These are phyloP conservation scores for Phialophora chinensis DNA, from an alignment of 2,329 filamentous ascomycete species.

Conservation along the genomic window DNA sequence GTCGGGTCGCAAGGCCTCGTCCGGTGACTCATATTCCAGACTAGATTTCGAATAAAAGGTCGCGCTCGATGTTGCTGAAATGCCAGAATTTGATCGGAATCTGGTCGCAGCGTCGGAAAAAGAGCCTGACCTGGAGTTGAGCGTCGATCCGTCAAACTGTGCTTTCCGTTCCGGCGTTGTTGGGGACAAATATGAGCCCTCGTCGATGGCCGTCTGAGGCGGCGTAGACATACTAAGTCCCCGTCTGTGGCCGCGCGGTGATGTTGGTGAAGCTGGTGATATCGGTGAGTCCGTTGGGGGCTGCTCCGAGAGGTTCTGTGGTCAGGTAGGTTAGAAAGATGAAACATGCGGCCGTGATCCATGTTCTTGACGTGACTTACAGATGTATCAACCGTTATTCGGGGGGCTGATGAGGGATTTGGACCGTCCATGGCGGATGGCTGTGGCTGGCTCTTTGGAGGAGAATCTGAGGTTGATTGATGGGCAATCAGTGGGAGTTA, in stretches of 20 bases:
- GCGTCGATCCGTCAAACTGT: slow-evolving; percentile 52
- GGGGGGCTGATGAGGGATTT: slow-evolving; percentile 28
- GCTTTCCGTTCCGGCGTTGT: slow-evolving; percentile 42
- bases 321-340: slow-evolving; percentile 15
- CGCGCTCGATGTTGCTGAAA: slow-evolving; percentile 34
- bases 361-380: slow-evolving; percentile 26
- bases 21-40: slow-evolving; percentile 40
- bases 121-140: slow-evolving; percentile 51
- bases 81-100: slow-evolving; percentile 43
- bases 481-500: background rate
- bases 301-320: slow-evolving; percentile 31
- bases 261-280: slow-evolving; percentile 22
- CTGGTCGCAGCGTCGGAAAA: slow-evolving; percentile 43
- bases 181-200: slow-evolving; percentile 41
- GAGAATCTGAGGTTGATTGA: background rate
- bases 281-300: slow-evolving; percentile 22
- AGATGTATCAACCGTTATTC: slow-evolving; percentile 39
- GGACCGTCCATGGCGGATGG: slow-evolving; percentile 30
- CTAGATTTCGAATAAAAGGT: slow-evolving; percentile 36
- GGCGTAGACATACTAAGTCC: slow-evolving; percentile 37
- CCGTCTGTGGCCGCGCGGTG: slow-evolving; percentile 25
- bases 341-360: slow-evolving; percentile 19
- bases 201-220: slow-evolving; percentile 34
- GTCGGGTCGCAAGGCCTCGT: slow-evolving; percentile 67
- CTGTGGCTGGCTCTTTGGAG: slow-evolving; percentile 10